Conservation (phyloP, 192 early-diverging fungal genomes). For the Piromyces finnis region DNA sequence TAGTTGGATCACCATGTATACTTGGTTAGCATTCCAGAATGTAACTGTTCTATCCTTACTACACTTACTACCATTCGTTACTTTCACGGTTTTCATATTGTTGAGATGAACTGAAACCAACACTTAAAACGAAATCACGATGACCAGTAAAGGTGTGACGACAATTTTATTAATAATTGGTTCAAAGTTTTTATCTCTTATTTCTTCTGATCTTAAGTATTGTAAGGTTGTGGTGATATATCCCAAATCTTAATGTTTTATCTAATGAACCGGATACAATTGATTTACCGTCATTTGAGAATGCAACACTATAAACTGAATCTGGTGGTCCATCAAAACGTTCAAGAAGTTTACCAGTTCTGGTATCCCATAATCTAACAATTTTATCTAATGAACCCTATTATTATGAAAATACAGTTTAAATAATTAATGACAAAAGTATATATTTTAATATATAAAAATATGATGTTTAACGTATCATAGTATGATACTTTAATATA, state of each 20-base stretch:
- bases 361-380: conserved; percentile 79
- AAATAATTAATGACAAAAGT: no score
- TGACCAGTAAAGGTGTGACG: conserved; percentile 46
- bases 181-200: not conserved
- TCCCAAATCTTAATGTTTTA: conserved; percentile 85
- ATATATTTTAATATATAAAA: no score
- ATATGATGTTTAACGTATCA: no score
- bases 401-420: no score
- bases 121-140: conserved; percentile 91
- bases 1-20: conserved; percentile 8
- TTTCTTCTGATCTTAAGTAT: conserved; percentile 4
- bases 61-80: conserved; percentile 65
- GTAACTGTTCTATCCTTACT: conserved; percentile 85
- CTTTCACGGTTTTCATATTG: not conserved
- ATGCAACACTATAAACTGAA: conserved; percentile 89
- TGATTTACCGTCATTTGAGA: conserved; percentile 77
- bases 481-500: no score
- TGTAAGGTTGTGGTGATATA: conserved; percentile 19
- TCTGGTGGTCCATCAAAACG: conserved; percentile 87
- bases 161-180: conserved; percentile 14
- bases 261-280: conserved; percentile 85
- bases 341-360: conserved; percentile 61
- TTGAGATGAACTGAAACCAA: conserved; percentile 44
- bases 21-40: conserved; percentile 75
- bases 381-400: conserved; percentile 79